Evolutionary conservation across 108 stramenopile species (phyloP).

Genomic region (Seminavis robusta): DNA sequence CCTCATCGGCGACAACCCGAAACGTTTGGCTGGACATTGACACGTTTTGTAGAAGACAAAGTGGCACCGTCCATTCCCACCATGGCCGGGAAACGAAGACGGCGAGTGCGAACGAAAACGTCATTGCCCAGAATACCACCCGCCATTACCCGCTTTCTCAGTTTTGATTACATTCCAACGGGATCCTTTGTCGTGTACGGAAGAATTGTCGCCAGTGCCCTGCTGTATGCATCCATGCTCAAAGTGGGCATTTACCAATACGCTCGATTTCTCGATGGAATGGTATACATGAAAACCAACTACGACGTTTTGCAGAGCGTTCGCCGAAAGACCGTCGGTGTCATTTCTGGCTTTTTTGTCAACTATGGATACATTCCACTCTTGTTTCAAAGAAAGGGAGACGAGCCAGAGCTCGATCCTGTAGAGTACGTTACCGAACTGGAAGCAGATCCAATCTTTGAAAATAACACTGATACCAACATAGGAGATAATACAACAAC

Average conservation of each 20-base stretch:
- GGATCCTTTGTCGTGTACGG: constrained; percentile 21
- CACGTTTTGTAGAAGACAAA: constrained; percentile 60
- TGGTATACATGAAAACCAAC: constrained; percentile 17
- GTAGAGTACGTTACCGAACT: too few relatives aligned
- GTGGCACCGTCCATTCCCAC: constrained; percentile 18
- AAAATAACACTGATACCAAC: too few relatives aligned
- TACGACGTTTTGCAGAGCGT: constrained; percentile 15
- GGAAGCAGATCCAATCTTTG: too few relatives aligned
- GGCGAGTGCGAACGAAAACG: neutral
- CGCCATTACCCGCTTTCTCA: neutral
- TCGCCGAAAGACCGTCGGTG: constrained; percentile 11
- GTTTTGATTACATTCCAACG: neutral
- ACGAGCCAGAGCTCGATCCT: too few relatives aligned
- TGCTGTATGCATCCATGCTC: constrained; percentile 30
- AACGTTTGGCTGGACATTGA: constrained; percentile 55
- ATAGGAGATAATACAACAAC: too few relatives aligned
- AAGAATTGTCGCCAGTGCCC: constrained; percentile 26
- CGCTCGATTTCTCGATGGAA: constrained; percentile 19
- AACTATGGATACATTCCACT: constrained; percentile 29
- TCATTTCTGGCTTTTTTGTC: constrained; percentile 10
- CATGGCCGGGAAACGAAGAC: neutral
- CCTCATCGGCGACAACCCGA: constrained; percentile 57
- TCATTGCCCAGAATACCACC: neutral
- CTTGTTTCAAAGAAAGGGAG: constrained; percentile 4
- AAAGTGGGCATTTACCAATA: constrained; percentile 37